Evolutionary conservation across 2,329 filamentous ascomycete genomes (phyloP).

Genomic region (Plenodomus biglobosus): DNA sequence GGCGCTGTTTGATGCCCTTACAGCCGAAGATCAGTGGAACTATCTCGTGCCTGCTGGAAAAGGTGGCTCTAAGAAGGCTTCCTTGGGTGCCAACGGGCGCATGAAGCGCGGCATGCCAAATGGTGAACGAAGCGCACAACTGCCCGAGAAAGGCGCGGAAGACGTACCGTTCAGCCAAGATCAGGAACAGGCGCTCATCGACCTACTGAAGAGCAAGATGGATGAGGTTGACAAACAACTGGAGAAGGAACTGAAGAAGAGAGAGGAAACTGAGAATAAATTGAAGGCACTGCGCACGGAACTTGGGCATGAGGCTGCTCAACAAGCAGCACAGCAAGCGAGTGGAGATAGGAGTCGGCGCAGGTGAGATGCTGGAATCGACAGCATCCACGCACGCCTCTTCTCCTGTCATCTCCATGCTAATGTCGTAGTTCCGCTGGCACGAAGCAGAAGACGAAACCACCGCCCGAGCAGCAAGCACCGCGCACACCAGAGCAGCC

Average conservation of each 20-base stretch:
- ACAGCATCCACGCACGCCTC: neutral
- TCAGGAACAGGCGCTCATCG: conserved; percentile 38
- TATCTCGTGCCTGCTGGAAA: conserved; percentile 44
- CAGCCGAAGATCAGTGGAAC: conserved; percentile 64
- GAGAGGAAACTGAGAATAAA: conserved; percentile 36
- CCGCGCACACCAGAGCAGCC: neutral
- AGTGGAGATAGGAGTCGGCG: conserved; percentile 42
- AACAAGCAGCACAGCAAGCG: conserved; percentile 43
- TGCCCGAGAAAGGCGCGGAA: conserved; percentile 39
- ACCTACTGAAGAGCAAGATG: conserved; percentile 34
- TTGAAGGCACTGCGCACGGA: conserved; percentile 35
- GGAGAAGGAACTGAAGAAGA: conserved; percentile 34
- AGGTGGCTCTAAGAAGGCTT: conserved; percentile 49
- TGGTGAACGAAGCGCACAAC: conserved; percentile 40
- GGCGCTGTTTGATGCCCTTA: conserved; percentile 85
- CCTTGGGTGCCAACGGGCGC: conserved; percentile 34
- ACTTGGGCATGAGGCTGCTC: conserved; percentile 40
- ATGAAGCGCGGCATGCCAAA: conserved; percentile 40
- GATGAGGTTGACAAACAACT: conserved; percentile 37
- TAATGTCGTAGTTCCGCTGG: neutral
- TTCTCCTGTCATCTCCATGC: neutral
- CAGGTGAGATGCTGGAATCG: conserved; percentile 23
- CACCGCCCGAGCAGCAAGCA: neutral
- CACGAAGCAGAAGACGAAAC: neutral
- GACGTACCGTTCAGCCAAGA: conserved; percentile 41